Evolutionary conservation across 495 filamentous ascomycete genomes (phyloP).

Genomic region (Xylaria acuta): DNA sequence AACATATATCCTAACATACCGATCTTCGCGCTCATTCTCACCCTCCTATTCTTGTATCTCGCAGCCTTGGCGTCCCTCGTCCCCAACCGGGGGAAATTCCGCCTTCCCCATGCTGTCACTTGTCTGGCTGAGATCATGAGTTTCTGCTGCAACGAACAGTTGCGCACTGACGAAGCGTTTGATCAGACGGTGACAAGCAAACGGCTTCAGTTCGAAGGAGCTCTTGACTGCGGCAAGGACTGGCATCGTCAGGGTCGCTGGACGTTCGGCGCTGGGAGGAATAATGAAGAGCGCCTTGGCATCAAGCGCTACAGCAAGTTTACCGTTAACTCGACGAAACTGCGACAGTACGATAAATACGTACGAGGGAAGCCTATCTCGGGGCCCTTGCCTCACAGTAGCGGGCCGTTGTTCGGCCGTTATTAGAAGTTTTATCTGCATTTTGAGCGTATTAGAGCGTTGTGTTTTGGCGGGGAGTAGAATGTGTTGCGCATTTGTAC

Average conservation of each 20-base stretch:
- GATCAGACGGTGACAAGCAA: constrained; percentile 33
- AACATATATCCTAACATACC: constrained; percentile 73
- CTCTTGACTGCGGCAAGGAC: constrained; percentile 42
- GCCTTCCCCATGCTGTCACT: constrained; percentile 72
- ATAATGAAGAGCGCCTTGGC: constrained; percentile 42
- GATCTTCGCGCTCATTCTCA: constrained; percentile 71
- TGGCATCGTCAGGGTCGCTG: constrained; percentile 46
- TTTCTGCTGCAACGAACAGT: constrained; percentile 72
- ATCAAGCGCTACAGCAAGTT: constrained; percentile 48
- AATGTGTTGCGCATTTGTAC: neutral
- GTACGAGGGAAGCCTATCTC: constrained; percentile 37
- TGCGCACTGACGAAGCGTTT: constrained; percentile 73
- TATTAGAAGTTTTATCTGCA: constrained; percentile 14
- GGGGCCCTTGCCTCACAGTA: constrained; percentile 31
- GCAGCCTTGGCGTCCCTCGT: constrained; percentile 55
- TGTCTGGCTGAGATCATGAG: constrained; percentile 78
- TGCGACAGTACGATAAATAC: constrained; percentile 33
- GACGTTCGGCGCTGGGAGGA: constrained; percentile 42
- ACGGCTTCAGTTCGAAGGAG: constrained; percentile 39
- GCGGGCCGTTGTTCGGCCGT: constrained; percentile 31
- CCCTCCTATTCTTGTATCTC: constrained; percentile 70
- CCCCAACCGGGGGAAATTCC: constrained; percentile 60
- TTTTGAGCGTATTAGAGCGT: neutral
- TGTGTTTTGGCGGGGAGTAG: neutral
- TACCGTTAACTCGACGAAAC: constrained; percentile 43